Evolutionary conservation across 2,329 filamentous ascomycete species (phyloP).

Genomic region (Drechslera avenae): DNA sequence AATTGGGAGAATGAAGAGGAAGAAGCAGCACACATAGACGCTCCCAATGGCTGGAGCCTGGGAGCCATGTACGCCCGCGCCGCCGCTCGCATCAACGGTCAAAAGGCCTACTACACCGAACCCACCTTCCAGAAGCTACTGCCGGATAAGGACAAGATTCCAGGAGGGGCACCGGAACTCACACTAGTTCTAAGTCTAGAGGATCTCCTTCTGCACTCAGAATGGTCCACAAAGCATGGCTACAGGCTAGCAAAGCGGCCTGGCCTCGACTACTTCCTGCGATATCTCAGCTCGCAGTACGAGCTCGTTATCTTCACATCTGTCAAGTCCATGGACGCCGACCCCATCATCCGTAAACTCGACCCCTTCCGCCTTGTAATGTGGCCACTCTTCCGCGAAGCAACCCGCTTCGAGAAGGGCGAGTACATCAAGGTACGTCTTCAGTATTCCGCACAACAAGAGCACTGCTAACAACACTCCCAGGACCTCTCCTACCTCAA

Average conservation of each 20-base stretch:
- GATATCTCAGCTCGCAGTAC: conserved; percentile 97
- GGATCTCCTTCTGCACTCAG: conserved; percentile 90
- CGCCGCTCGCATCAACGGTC: conserved; percentile 73
- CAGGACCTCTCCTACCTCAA: conserved; percentile 98
- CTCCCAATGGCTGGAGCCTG: conserved; percentile 79
- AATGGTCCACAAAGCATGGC: conserved; percentile 91
- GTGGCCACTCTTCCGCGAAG: conserved; percentile 93
- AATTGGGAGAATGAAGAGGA: conserved; percentile 84
- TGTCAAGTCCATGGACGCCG: conserved; percentile 80
- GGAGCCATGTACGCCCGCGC: conserved; percentile 80
- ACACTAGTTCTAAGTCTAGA: conserved; percentile 92
- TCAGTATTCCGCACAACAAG: background rate
- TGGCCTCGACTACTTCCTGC: conserved; percentile 94
- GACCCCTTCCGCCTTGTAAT: conserved; percentile 95
- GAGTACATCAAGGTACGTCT: conserved; percentile 86
- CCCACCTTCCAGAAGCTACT: conserved; percentile 93
- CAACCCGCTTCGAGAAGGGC: conserved; percentile 95
- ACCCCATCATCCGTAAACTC: conserved; percentile 88
- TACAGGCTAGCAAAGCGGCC: conserved; percentile 96
- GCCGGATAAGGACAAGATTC: conserved; percentile 68
- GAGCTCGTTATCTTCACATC: conserved; percentile 95
- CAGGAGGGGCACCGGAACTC: conserved; percentile 75
- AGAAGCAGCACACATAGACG: conserved; percentile 67
- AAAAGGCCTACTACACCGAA: conserved; percentile 92
- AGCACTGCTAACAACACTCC: conserved; percentile 15